phyloP scores from a whole-genome alignment of 257 asterid genomes.

The Nicotiana noctiflora region DNA sequence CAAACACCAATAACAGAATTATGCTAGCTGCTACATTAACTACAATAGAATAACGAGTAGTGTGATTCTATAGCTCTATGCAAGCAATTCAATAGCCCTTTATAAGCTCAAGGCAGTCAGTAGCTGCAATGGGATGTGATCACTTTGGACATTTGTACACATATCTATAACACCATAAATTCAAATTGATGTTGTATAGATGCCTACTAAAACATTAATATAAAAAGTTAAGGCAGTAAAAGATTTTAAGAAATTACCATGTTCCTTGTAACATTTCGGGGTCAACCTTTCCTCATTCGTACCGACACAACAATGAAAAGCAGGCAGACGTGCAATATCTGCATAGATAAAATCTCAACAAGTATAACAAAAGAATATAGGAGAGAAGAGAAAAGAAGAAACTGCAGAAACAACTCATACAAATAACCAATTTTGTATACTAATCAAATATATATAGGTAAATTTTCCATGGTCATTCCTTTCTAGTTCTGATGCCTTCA shows the following conservation, averaged over 20 bases:
- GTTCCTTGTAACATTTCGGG: conserved; percentile 73
- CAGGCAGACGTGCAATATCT: conserved; percentile 78
- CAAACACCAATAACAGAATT: not conserved
- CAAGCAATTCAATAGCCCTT: conserved; percentile 1
- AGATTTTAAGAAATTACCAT: conserved; percentile 37
- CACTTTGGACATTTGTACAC: not conserved
- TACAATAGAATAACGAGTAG: not conserved
- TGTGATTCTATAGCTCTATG: not conserved
- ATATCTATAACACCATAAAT: not conserved
- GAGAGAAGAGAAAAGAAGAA: no score
- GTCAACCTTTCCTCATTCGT: conserved; percentile 62
- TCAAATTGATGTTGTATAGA: not conserved
- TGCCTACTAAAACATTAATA: not conserved
- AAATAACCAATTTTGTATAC: no score
- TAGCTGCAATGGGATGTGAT: not conserved
- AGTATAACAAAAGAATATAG: no score
- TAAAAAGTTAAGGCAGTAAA: not conserved
- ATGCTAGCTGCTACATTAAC: not conserved
- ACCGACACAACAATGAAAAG: conserved; percentile 85
- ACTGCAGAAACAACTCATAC: no score
- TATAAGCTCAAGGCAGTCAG: not conserved
- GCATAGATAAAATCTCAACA: no score
- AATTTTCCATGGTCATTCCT: no score
- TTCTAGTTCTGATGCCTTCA: no score
- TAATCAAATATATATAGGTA: no score